These are phyloP conservation scores for Colletotrichum sp. DNA, from an alignment of 2,329 filamentous ascomycete species.

Conservation along the genomic window DNA sequence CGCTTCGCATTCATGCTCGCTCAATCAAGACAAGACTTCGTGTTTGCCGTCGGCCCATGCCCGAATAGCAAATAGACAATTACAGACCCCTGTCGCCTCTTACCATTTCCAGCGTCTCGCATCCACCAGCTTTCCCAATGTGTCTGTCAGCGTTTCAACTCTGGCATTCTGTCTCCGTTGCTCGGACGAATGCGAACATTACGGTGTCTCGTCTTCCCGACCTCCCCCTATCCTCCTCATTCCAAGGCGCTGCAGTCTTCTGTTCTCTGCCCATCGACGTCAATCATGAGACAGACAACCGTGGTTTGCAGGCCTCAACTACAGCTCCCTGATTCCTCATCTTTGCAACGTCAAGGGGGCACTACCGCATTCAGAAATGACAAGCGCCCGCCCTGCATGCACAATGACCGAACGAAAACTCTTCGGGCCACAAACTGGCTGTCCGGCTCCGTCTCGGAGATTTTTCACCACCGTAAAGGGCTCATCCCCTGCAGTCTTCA, in stretches of 20 bases:
- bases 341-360: background rate
- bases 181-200: slow-evolving; percentile 1
- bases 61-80: slow-evolving; percentile 17
- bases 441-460: slow-evolving; percentile 17
- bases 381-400: background rate
- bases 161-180: background rate
- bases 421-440: slow-evolving; percentile 6
- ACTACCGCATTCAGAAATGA: background rate
- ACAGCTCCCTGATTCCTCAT: background rate
- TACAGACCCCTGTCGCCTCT: slow-evolving; percentile 6
- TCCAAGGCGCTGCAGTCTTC: background rate
- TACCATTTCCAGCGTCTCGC: slow-evolving; percentile 1
- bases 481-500: slow-evolving; percentile 12
- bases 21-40: background rate
- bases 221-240: background rate
- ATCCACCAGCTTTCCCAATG: slow-evolving; percentile 9
- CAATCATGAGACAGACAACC: background rate
- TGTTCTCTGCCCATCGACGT: background rate
- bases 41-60: slow-evolving; percentile 1
- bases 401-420: slow-evolving; percentile 10
- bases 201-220: background rate
- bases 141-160: slow-evolving; percentile 11
- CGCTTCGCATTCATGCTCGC: background rate
- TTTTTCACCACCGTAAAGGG: slow-evolving; percentile 13
- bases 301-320: background rate